Conservation (phyloP, 176 grass and related monocot species). For the Guadua angustifolia region DNA sequence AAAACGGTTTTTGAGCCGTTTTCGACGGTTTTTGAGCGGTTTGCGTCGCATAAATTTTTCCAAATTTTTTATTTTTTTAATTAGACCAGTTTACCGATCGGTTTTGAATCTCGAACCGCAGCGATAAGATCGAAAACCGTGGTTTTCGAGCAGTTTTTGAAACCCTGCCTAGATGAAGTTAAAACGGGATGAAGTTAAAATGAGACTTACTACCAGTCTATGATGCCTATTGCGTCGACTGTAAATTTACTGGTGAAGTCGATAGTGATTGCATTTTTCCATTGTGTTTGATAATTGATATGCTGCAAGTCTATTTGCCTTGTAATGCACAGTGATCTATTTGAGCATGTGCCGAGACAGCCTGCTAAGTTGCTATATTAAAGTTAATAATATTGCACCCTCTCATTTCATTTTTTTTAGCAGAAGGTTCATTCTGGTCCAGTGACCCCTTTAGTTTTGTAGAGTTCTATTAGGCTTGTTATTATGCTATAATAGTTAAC, state of each 20-base stretch:
- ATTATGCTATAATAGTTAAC: background rate
- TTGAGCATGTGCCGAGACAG: background rate
- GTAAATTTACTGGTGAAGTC: background rate
- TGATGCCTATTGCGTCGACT: background rate
- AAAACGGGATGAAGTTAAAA: constrained; percentile 25
- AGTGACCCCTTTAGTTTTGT: background rate
- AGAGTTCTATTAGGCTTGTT: background rate
- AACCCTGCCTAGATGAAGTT: no score
- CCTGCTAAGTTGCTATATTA: background rate
- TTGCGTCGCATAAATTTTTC: no score
- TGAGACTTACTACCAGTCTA: constrained; percentile 4
- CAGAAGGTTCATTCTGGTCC: background rate
- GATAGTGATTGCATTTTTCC: background rate
- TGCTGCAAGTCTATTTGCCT: background rate
- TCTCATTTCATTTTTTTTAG: background rate
- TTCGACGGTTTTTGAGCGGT: no score
- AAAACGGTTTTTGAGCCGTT: no score
- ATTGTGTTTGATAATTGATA: background rate
- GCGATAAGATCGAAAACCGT: no score
- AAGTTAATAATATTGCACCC: background rate
- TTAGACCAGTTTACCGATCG: no score
- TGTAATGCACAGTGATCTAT: background rate
- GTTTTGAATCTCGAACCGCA: no score
- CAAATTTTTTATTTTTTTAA: no score
- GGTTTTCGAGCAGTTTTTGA: no score